phyloP scores from a whole-genome alignment of 208 protist genomes.

The Leptomonas pyrrhocoris region DNA sequence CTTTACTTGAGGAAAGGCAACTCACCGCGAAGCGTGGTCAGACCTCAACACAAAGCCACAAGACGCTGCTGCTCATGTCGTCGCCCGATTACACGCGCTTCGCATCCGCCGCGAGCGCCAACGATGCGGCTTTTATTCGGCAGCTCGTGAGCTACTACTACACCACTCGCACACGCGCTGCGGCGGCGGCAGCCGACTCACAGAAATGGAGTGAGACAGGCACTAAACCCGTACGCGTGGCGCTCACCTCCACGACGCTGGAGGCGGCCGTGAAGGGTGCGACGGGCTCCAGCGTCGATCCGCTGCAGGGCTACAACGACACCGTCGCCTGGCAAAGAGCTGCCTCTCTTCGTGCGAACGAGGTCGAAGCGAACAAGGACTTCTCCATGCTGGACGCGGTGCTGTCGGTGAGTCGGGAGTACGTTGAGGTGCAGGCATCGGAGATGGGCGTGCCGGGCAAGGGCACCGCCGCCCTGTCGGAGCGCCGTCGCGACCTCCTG shows the following conservation, averaged over 20 bases:
- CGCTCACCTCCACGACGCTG: too few species aligned
- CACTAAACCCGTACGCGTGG: neutral
- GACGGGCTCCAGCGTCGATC: neutral
- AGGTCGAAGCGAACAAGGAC: conserved; percentile 1
- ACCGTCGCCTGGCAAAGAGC: neutral
- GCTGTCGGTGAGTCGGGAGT: conserved; percentile 79
- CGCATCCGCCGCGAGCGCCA: conserved; percentile 48
- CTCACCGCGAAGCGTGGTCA: too few species aligned
- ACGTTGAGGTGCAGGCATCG: conserved; percentile 55
- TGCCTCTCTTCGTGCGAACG: neutral
- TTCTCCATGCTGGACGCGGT: conserved; percentile 76
- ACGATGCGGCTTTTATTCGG: conserved; percentile 53
- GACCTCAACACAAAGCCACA: neutral
- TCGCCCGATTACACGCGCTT: conserved; percentile 30
- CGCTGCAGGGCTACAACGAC: neutral
- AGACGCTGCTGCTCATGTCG: conserved; percentile 15
- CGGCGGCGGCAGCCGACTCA: neutral
- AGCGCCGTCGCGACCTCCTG: conserved; percentile 43
- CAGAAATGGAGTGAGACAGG: neutral
- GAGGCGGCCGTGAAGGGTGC: too few species aligned
- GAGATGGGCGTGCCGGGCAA: conserved; percentile 13
- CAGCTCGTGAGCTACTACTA: conserved; percentile 56
- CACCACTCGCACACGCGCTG: conserved; percentile 16
- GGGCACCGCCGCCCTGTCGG: conserved; percentile 26
- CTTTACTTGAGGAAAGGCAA: neutral